These are phyloP conservation scores for Pouteria campechiana DNA, from an alignment of 179 eudicot species.

Conservation along the genomic window DNA sequence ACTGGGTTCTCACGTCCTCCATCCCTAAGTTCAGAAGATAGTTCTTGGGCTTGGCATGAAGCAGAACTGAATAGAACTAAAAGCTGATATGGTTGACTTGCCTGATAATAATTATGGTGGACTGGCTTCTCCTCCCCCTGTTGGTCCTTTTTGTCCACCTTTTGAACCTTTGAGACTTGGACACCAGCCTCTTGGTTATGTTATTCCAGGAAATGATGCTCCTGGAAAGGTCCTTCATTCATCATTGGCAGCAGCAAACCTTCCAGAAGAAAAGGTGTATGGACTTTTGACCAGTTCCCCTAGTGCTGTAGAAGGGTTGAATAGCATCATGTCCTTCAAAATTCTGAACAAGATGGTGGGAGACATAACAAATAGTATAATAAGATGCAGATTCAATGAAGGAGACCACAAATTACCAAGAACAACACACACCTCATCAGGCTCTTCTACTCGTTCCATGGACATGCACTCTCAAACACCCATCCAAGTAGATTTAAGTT, in stretches of 20 bases:
- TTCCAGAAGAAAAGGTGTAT: conserved; percentile 52
- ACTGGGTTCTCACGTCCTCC: conserved; percentile 89
- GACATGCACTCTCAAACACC: too few relatives aligned
- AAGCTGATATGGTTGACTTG: conserved; percentile 97
- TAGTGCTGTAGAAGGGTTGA: conserved; percentile 66
- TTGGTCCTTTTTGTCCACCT: conserved; percentile 86
- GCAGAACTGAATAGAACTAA: conserved; percentile 88
- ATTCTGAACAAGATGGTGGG: too few relatives aligned
- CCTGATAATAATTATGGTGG: conserved; percentile 89
- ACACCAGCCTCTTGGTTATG: conserved; percentile 70
- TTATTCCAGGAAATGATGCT: conserved; percentile 66
- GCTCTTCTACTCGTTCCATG: too few relatives aligned
- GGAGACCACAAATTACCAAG: too few relatives aligned
- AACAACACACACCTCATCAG: too few relatives aligned
- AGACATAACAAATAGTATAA: too few relatives aligned
- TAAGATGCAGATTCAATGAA: too few relatives aligned
- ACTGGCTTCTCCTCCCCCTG: conserved; percentile 78
- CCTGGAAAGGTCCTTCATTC: conserved; percentile 51
- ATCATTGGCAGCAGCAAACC: conserved; percentile 48
- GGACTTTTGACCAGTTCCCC: conserved; percentile 35
- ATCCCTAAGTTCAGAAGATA: conserved; percentile 95
- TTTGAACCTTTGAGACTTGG: conserved; percentile 70
- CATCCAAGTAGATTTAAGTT: too few relatives aligned
- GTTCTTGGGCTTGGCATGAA: conserved; percentile 97
- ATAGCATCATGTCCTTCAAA: too few relatives aligned